These are phyloP conservation scores for Pleurotus eryngii DNA, from an alignment of 768 basidiomycete genomes.

Conservation along the genomic window DNA sequence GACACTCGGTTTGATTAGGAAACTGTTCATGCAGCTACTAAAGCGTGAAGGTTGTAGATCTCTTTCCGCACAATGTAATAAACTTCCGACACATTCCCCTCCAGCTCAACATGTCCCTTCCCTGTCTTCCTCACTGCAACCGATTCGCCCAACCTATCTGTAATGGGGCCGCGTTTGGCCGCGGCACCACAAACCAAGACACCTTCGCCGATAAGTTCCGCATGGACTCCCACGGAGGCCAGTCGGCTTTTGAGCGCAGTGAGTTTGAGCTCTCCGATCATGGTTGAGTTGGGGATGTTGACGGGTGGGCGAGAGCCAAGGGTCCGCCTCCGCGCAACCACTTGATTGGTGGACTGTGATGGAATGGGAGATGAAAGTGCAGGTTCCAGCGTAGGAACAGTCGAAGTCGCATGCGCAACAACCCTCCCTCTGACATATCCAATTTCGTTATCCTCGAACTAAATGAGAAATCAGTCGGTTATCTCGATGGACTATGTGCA, in stretches of 20 bases:
- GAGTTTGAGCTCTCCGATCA: slow-evolving; percentile 96
- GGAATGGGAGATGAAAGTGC: slow-evolving; percentile 29
- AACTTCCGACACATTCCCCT: slow-evolving; percentile 83
- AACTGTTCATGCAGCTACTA: slow-evolving; percentile 62
- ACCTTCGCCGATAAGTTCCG: slow-evolving; percentile 97
- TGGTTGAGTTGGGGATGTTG: slow-evolving; percentile 81
- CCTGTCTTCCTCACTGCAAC: slow-evolving; percentile 89
- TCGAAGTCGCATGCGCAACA: slow-evolving; percentile 78
- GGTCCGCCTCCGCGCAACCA: slow-evolving; percentile 33
- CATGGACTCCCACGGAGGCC: slow-evolving; percentile 70
- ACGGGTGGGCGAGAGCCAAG: slow-evolving; percentile 67
- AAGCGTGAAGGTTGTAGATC: slow-evolving; percentile 88
- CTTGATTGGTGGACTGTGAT: slow-evolving; percentile 17
- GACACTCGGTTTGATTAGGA: not conserved
- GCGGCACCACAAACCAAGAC: slow-evolving; percentile 82
- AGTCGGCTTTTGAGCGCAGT: slow-evolving; percentile 85
- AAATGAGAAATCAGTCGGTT: not conserved
- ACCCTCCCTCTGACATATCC: slow-evolving; percentile 91
- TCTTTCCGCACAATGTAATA: slow-evolving; percentile 88
- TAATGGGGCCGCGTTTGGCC: slow-evolving; percentile 37
- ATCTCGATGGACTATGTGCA: not conserved
- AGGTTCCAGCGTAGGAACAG: slow-evolving; percentile 85
- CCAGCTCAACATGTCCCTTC: slow-evolving; percentile 82
- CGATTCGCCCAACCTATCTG: slow-evolving; percentile 53
- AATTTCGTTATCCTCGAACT: slow-evolving; percentile 99